These are phyloP conservation scores for Jamesozyma rosinii DNA, from an alignment of 805 yeast genomes.

Conservation along the genomic window DNA sequence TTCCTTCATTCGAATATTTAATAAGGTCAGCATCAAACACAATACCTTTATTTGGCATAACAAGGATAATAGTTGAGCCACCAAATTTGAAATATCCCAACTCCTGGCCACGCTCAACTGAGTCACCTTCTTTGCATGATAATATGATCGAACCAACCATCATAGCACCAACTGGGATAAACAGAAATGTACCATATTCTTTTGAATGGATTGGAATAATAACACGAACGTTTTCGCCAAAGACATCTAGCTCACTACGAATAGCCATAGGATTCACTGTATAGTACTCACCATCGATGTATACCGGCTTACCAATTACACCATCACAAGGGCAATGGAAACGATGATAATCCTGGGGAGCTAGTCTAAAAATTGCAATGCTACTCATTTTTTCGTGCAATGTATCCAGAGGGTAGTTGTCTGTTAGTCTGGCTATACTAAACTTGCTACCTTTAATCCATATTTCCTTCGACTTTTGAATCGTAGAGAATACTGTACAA, in stretches of 20 bases:
- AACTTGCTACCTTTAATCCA: conserved; percentile 89
- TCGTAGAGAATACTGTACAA: conserved; percentile 55
- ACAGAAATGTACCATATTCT: conserved; percentile 67
- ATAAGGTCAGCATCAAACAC: conserved; percentile 65
- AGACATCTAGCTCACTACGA: conserved; percentile 78
- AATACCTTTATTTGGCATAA: conserved; percentile 46
- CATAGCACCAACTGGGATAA: conserved; percentile 93
- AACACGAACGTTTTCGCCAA: conserved; percentile 80
- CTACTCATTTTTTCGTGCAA: conserved; percentile 45
- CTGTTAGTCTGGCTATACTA: conserved; percentile 47
- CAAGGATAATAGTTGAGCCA: conserved; percentile 73
- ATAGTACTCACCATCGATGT: conserved; percentile 82
- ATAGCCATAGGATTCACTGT: conserved; percentile 98
- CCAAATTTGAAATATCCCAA: conserved; percentile 94
- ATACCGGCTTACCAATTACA: conserved; percentile 49
- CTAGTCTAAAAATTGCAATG: conserved; percentile 73
- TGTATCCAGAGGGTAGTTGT: conserved; percentile 30
- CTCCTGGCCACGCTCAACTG: conserved; percentile 63
- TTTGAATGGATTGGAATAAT: conserved; percentile 67
- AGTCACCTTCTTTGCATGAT: conserved; percentile 52
- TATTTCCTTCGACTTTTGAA: conserved; percentile 53
- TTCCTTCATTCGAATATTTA: conserved; percentile 53
- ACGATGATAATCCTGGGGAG: conserved; percentile 95
- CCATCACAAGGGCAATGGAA: conserved; percentile 88
- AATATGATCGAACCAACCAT: conserved; percentile 90